Evolutionary conservation across 2,329 filamentous ascomycete species (phyloP), one percentile per base, ranked within the genome.

Genomic region (Periconia sp.): DNA sequence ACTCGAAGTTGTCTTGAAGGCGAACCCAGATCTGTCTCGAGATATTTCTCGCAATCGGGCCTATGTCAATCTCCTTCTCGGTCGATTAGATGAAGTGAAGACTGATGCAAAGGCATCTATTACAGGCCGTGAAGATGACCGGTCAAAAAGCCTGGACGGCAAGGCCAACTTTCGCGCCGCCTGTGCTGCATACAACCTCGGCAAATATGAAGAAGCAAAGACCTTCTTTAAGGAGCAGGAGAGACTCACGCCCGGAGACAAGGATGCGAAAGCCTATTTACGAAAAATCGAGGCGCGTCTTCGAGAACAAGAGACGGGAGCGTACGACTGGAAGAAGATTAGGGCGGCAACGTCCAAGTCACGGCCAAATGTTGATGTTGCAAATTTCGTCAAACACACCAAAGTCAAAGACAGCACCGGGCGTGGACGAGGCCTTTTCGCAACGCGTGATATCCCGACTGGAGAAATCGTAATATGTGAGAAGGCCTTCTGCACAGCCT

Each of bases 381-480:
- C 75, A 0, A 79, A 72, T 2, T 82, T 71, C 46, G 65, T 66
- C 6, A 63, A 58, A 0, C 69, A 71, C 0, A 73, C 80, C 1
- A 59, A 68, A 30, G 52, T 81, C 0, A 72, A 67, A 23, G 30
- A 57, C 5, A 73, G 75, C 1, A 56, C 60, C 1, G 71, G 62
- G 7, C 67, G 71, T 13, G 79, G 78, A 2, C 69, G 71, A 2
- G 80, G 80, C 0, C 59, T 83, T 0, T 84, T 82, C 52, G 77
- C 75, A 0, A 79, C 73, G 1, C 60, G 66, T 15, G 52, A 65
- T 0, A 75, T 83, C 2, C 66, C 69, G 25, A 71, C 75, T 0
- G 80, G 80, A 0, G 75, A 82, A 3, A 63, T 82, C 2, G 57
- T 84, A 0, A 52, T 83, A 1, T 81, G 77, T 33, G 80, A 83